These are phyloP conservation scores for Ascochyta rabiei DNA, from an alignment of 2,329 filamentous ascomycete genomes.

Conservation along the genomic window DNA sequence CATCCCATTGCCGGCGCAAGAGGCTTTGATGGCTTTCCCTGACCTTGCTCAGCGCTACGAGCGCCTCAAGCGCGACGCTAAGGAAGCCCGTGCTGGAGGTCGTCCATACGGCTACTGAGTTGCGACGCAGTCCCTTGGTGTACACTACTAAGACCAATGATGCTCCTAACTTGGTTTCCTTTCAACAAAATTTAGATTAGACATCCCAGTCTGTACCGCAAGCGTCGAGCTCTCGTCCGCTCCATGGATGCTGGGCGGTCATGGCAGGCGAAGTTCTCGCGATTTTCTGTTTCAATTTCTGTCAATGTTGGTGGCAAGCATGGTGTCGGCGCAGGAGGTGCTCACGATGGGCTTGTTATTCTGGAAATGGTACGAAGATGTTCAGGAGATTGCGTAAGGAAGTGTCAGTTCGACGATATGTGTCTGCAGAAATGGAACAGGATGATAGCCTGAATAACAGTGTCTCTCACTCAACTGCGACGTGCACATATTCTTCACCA, in stretches of 20 bases:
- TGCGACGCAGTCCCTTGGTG: not conserved
- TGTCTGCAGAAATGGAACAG: not conserved
- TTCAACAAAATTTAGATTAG: not conserved
- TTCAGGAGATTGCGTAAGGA: not conserved
- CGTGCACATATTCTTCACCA: no score
- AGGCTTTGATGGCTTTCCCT: constrained; percentile 25
- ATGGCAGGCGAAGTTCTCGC: not conserved
- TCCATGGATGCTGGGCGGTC: not conserved
- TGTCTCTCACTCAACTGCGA: not conserved
- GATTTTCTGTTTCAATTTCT: not conserved
- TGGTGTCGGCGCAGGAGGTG: not conserved
- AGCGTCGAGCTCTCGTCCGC: no score
- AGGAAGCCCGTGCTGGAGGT: constrained; percentile 25
- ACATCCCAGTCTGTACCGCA: not conserved
- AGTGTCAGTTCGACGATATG: not conserved
- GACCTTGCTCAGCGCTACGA: constrained; percentile 28
- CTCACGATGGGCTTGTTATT: not conserved
- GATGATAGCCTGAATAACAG: not conserved
- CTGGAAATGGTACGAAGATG: not conserved
- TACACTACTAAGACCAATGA: not conserved
- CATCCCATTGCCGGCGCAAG: constrained; percentile 24
- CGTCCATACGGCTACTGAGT: constrained; percentile 24
- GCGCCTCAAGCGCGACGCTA: constrained; percentile 25
- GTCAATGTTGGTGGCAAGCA: not conserved
- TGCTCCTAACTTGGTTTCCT: not conserved